Base-by-base conservation (phyloP, 2,329 filamentous ascomycete species). In the Aspergillus sp. region DNA sequence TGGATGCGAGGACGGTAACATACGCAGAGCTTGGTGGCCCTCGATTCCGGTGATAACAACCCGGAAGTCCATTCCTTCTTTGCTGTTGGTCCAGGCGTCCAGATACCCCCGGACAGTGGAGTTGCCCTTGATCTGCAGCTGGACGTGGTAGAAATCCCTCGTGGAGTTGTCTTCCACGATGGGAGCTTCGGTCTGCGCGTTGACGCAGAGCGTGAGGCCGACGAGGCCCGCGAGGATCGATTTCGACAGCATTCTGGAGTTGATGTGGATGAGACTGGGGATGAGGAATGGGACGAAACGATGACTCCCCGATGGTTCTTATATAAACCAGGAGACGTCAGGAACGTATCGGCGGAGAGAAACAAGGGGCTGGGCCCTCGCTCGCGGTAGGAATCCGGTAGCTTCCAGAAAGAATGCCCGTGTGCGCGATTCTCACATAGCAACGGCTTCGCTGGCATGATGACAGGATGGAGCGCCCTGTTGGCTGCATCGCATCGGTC, bases 1-100 rank as follows among this genome's bases (percentile, higher is more conserved):
- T 17, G 14, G 46, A 32, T 49, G n/a, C 23, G 44, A 16, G 44
- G 17, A 21, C n/a, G 31, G 41, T 77, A 74, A 87, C 84, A 64
- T 73, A 86, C 36, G 29, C 23, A 42, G 87, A 11, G 84, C 82
- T 1, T 83, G 82, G 41, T 76, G 74, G 50, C 76, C 73, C 49
- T 85, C 84, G 7, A 88, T 72, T 62, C 85, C 84, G 50, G 75
- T 78, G 63, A 88, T 81, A 29, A 75, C 70, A 58, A 85, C 77
- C 49, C 74, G 70, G 66, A 84, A 82, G 49, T 75, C 68, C 48
- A 87, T 79, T 41, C 85, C 85, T 20, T 76, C 72, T 47, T 81
- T 82, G 50, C 78, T 73, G 1, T 75, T 67, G 38, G 72, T 72
- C 34, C 69, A 70, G 38, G 76, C 80, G 13, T 70, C 71, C 61